Evolutionary conservation across 179 eudicot genomes (phyloP), one percentile per base, ranked within the genome.

Genomic region (Vitellaria paradoxa): DNA sequence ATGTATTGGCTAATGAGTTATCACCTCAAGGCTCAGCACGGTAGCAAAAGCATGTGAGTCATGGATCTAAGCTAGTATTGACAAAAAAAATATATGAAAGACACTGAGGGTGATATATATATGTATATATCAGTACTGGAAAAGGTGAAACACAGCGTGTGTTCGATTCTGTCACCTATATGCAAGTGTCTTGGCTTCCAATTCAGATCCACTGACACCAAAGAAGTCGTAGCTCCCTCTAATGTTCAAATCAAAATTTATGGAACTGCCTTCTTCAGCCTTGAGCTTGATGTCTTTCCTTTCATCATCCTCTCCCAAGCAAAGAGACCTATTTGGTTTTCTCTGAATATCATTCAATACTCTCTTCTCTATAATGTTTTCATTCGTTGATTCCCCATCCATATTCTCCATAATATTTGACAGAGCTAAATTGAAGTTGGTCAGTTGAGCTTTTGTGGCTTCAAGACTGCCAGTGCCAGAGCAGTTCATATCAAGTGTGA

Each of bases 371-470:
- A 62, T 15, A 20, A 68, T 45, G n/a, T 57, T 73, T 49, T 46
- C 79, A 9, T 71, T 80, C 40, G 72, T 66, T 6, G 60, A 30
- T 68, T 73, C 81, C 18, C 70, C 74, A 40, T 81, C 71, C 71
- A 83, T 49, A 60, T 80, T 83, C 65, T 81, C 83, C 82, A 86
- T 81, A 62, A 86, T 76, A 59, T 80, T 82, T 2, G 88, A 83
- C 7, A 86, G 70, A 14, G 86, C 83, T 65, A 79, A 37, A 68
- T 83, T 86, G 82, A 86, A 83, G 72, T 81, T 83, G 46, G 82
- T 76, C 53, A 86, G 56, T 62, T 81, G 80, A 56, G 75, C 75
- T 61, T 80, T 59, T 18, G 62, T 74, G 11, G 86, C 81, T 42
- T 70, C 81, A 71, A 81, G 86, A n/a, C 80, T 73, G 46, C 70